Evolutionary conservation across 768 basidiomycete genomes (phyloP).

Genomic region (Boletus insuetus): DNA sequence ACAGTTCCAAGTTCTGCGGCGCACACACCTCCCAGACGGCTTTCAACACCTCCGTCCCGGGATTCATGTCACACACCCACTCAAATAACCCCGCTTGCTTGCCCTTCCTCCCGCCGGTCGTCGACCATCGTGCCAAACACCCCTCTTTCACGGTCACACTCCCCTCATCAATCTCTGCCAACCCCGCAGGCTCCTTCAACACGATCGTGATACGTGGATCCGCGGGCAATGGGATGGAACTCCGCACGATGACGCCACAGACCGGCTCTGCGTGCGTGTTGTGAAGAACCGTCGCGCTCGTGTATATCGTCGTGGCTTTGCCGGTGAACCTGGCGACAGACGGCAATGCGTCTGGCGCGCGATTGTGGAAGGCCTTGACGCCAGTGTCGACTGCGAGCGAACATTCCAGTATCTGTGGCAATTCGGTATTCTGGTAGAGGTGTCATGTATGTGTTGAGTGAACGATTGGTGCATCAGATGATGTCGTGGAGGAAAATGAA

Average conservation of each 20-base stretch:
- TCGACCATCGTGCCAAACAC: conserved; percentile 21
- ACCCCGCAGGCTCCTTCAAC: conserved; percentile 24
- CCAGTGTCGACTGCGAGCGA: conserved; percentile 16
- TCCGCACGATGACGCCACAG: conserved; percentile 21
- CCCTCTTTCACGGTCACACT: conserved; percentile 5
- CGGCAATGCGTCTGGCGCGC: conserved; percentile 9
- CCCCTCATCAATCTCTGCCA: conserved; percentile 22
- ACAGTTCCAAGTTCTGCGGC: conserved; percentile 17
- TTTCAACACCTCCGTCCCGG: conserved; percentile 25
- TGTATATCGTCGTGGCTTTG: conserved; percentile 17
- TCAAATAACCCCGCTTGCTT: conserved; percentile 26
- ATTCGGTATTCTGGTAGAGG: conserved; percentile 5
- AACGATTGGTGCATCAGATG: background rate
- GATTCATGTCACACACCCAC: conserved; percentile 27
- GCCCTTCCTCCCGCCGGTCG: conserved; percentile 15
- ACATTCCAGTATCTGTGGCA: conserved; percentile 20
- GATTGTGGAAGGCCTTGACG: conserved; percentile 17
- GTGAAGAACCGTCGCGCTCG: conserved; percentile 13
- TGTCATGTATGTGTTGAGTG: no score
- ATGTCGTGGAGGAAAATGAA: background rate
- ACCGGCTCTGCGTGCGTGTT: conserved; percentile 13
- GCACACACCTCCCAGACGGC: conserved; percentile 30
- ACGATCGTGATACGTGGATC: conserved; percentile 29
- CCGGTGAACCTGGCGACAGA: background rate
- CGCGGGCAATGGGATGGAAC: conserved; percentile 25